Conservation (phyloP, 2,329 filamentous ascomycete species). For the Botryotinia calthae region DNA sequence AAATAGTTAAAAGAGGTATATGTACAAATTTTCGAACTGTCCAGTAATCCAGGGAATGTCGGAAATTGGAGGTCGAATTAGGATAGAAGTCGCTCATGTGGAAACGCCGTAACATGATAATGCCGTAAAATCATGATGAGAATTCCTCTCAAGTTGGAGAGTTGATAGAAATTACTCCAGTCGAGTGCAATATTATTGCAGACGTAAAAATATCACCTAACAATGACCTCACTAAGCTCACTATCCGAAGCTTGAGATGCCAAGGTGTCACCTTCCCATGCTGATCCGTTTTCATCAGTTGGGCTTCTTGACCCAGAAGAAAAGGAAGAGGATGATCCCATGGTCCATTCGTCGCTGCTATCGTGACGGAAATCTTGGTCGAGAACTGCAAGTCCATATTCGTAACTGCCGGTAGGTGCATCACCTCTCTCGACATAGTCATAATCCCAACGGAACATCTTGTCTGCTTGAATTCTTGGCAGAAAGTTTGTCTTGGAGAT, state of each 20-base stretch:
- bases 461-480: conserved; percentile 77
- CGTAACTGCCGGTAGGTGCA: conserved; percentile 51
- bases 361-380: conserved; percentile 36
- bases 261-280: conserved; percentile 57
- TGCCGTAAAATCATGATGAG: conserved; percentile 38
- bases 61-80: conserved; percentile 26
- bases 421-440: conserved; percentile 88
- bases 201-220: conserved; percentile 27
- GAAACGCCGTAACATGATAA: conserved; percentile 37
- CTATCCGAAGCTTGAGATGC: conserved; percentile 38
- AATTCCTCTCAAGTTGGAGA: conserved; percentile 28
- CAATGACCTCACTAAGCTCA: conserved; percentile 36
- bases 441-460: conserved; percentile 90
- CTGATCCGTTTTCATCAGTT: conserved; percentile 54
- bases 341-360: conserved; percentile 85
- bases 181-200: conserved; percentile 14
- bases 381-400: conserved; percentile 46
- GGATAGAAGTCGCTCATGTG: conserved; percentile 36
- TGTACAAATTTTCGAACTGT: conserved; percentile 32
- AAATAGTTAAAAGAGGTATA: conserved; percentile 26
- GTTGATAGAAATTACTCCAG: conserved; percentile 23
- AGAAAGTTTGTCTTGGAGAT: conserved; percentile 76
- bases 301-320: conserved; percentile 39
- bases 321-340: conserved; percentile 69
- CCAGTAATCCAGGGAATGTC: conserved; percentile 14